Evolutionary conservation across 257 asterid species (phyloP), one percentile per base, ranked within the genome.

Genomic region (Rehmannia glutinosa): DNA sequence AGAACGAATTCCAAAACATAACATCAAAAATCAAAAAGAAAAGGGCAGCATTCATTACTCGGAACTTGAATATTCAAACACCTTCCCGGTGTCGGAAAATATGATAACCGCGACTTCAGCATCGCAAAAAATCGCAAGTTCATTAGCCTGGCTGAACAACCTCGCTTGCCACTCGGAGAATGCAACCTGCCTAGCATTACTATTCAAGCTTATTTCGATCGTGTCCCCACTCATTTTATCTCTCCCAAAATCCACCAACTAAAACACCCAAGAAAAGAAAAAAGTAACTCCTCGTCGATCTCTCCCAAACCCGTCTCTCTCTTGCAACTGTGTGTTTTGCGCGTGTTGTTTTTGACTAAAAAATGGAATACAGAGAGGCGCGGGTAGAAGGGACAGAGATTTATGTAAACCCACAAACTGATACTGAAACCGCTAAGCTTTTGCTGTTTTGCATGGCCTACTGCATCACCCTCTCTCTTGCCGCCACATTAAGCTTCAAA

Each of bases 61-160:
- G 13, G 83, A 63, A 63, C 82, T 87, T 13, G 83, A 62, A 52
- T 39, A 84, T 66, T 87, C 79, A 53, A 59, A 78, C 7, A 84
- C 60, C 27, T 61, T 81, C 9, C 88, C 90, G 11, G 87, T 76
- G 35, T 70, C 63, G 51, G 90, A 77, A 15, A 83, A 75, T 16
- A 79, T 68, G 36, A 87, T 70, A 6, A 83, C 71, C 0, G 84
- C 92, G 23, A 87, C 86, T 55, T 84, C 78, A 12, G 89, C 82
- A 30, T 77, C 86, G 53, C 89, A 84, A 0, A 83, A 84, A 47
- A 85, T 78, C 1, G 85, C 62, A 8, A 87, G 87, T 65, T 87
- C 92, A 27, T 24, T 16, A 0, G 95, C 95, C 66, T 83, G 85
- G 75, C 85, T 87, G 59, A 85, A 49, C 66, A 87, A 68, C 1